Evolutionary conservation across 116 monocot genomes (phyloP).

Genomic region (Papilionanthe hybrid): DNA sequence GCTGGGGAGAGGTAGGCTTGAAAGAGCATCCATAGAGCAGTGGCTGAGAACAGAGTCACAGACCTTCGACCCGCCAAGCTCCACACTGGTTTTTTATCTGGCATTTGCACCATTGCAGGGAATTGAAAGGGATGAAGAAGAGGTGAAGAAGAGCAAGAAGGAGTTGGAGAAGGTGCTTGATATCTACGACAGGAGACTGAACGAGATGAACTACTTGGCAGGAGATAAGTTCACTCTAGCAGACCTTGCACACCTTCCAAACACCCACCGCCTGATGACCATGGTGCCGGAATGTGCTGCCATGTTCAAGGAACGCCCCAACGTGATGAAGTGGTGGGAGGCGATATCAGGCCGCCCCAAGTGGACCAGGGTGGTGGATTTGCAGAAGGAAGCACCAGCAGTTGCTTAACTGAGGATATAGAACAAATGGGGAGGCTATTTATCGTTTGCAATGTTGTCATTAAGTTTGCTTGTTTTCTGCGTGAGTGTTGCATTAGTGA

Average conservation of each 20-base stretch:
- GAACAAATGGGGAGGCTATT: neutral
- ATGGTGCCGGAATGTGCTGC: constrained; percentile 9
- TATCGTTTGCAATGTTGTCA: neutral
- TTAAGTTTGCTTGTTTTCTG: neutral
- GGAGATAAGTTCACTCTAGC: constrained; percentile 41
- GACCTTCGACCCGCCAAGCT: constrained; percentile 41
- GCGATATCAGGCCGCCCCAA: constrained; percentile 25
- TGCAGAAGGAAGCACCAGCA: constrained; percentile 28
- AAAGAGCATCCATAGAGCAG: constrained; percentile 57
- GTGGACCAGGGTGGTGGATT: constrained; percentile 42
- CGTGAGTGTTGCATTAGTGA: neutral
- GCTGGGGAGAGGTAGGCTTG: constrained; percentile 45
- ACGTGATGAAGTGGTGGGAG: constrained; percentile 39
- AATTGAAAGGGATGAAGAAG: constrained; percentile 10
- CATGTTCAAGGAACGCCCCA: constrained; percentile 23
- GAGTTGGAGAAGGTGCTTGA: constrained; percentile 28
- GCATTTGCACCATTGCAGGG: constrained; percentile 18
- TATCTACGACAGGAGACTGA: constrained; percentile 35
- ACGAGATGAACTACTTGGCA: constrained; percentile 19
- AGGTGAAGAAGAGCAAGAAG: constrained; percentile 20
- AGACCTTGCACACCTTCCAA: constrained; percentile 44
- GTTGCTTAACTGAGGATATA: neutral
- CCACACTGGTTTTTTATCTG: constrained; percentile 26
- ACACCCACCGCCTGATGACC: constrained; percentile 27
- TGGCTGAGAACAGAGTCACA: constrained; percentile 38